These are phyloP conservation scores for Millerozyma miso DNA, from an alignment of 805 yeast genomes.

Conservation along the genomic window DNA sequence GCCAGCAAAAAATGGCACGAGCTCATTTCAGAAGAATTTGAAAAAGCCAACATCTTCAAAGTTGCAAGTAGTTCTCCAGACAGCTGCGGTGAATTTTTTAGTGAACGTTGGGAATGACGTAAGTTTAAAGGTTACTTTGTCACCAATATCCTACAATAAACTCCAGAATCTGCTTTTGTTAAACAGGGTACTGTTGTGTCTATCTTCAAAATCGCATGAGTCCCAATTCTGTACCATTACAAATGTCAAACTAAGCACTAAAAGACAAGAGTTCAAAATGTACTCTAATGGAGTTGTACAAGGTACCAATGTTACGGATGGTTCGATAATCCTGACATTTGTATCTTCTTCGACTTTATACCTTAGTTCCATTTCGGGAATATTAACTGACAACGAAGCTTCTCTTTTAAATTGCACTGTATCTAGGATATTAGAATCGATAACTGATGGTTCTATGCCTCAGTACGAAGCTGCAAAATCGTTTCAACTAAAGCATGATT, in stretches of 20 bases:
- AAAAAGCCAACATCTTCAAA: background rate
- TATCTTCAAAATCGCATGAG: slow-evolving; percentile 5
- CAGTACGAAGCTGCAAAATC: background rate
- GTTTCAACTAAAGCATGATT: background rate
- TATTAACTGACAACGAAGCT: background rate
- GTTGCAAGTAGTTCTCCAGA: slow-evolving; percentile 22
- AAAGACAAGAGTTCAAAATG: slow-evolving; percentile 21
- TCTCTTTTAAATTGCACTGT: background rate
- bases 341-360: background rate
- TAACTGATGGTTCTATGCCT: background rate
- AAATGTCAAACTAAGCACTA: slow-evolving; percentile 22
- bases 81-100: slow-evolving; percentile 30
- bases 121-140: slow-evolving; percentile 22
- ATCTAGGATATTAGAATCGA: background rate
- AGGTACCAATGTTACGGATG: background rate
- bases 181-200: slow-evolving; percentile 16
- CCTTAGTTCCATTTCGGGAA: background rate
- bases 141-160: slow-evolving; percentile 45
- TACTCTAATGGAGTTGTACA: slow-evolving; percentile 3
- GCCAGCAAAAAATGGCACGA: background rate
- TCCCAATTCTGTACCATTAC: slow-evolving; percentile 17
- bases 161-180: slow-evolving; percentile 26
- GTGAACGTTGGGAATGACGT: slow-evolving; percentile 15
- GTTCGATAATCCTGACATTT: background rate
- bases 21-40: background rate